phyloP scores from a whole-genome alignment of 768 basidiomycete genomes.

The Psilocybe cyanescens region DNA sequence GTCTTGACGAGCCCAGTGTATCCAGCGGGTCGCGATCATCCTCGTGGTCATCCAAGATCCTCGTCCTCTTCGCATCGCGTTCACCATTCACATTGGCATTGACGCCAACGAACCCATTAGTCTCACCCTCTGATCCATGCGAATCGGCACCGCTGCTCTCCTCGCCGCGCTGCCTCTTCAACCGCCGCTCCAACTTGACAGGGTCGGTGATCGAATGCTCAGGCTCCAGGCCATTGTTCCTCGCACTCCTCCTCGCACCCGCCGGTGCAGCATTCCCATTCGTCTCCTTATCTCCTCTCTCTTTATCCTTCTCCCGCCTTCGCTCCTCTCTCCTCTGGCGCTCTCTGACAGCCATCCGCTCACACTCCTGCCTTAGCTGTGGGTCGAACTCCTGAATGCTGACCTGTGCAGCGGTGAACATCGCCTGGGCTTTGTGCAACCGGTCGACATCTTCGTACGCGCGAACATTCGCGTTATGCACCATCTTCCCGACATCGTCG shows the following conservation, averaged over 20 bases:
- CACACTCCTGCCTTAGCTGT: constrained; percentile 80
- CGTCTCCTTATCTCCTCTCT: constrained; percentile 37
- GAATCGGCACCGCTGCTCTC: constrained; percentile 52
- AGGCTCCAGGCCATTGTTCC: constrained; percentile 72
- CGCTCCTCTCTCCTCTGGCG: constrained; percentile 64
- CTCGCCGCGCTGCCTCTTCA: constrained; percentile 72
- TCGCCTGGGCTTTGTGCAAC: constrained; percentile 81
- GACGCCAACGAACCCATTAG: constrained; percentile 34
- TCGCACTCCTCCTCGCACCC: constrained; percentile 68
- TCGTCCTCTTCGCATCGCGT: constrained; percentile 62
- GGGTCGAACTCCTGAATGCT: constrained; percentile 87
- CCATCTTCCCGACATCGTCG: constrained; percentile 78
- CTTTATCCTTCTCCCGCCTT: constrained; percentile 53
- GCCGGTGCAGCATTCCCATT: constrained; percentile 36
- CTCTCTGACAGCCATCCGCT: constrained; percentile 83
- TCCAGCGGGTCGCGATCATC: constrained; percentile 57
- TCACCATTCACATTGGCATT: constrained; percentile 28
- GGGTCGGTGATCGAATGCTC: constrained; percentile 80
- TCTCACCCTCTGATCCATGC: constrained; percentile 58
- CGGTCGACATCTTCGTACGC: constrained; percentile 72
- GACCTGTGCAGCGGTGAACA: constrained; percentile 86
- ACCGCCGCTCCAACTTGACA: constrained; percentile 68
- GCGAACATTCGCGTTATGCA: constrained; percentile 70
- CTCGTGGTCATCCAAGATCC: constrained; percentile 47
- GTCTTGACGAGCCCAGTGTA: constrained; percentile 37